phyloP scores from a whole-genome alignment of 257 asterid species.

The Lycium ferocissimum region DNA sequence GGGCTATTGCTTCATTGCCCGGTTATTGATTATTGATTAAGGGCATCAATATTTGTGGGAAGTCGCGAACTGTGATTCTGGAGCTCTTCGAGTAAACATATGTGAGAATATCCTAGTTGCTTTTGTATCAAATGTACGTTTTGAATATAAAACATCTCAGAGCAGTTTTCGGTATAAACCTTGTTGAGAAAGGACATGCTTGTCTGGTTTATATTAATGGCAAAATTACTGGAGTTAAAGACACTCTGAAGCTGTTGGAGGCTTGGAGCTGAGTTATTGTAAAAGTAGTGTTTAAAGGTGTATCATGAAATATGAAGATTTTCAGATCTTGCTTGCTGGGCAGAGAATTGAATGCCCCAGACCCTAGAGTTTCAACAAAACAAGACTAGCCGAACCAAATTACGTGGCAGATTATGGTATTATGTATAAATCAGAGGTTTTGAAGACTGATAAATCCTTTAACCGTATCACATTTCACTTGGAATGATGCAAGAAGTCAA shows the following conservation, averaged over 20 bases:
- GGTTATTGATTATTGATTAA: conserved; percentile 9
- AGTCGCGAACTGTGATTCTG: neutral
- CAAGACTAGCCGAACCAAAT: conserved; percentile 1
- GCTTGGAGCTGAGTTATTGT: conserved; percentile 15
- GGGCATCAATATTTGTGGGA: neutral
- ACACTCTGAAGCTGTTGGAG: conserved; percentile 22
- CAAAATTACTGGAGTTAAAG: conserved; percentile 3
- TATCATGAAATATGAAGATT: neutral
- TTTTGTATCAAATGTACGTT: conserved; percentile 13
- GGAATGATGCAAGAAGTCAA: neutral
- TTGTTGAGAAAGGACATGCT: neutral
- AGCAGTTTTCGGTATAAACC: neutral
- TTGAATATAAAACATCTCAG: conserved; percentile 20
- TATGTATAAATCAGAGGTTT: neutral
- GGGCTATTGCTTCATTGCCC: conserved; percentile 8
- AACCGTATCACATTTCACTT: neutral
- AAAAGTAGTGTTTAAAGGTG: neutral
- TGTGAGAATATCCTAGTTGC: conserved; percentile 21
- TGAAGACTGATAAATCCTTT: neutral
- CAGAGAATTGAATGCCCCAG: conserved; percentile 2
- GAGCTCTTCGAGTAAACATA: neutral
- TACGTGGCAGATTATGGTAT: conserved; percentile 11
- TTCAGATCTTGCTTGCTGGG: conserved; percentile 27
- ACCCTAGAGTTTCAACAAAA: conserved; percentile 19
- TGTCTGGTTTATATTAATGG: conserved; percentile 10